Evolutionary conservation across 345 rosid genomes (phyloP).

Genomic region (Salix caprea): DNA sequence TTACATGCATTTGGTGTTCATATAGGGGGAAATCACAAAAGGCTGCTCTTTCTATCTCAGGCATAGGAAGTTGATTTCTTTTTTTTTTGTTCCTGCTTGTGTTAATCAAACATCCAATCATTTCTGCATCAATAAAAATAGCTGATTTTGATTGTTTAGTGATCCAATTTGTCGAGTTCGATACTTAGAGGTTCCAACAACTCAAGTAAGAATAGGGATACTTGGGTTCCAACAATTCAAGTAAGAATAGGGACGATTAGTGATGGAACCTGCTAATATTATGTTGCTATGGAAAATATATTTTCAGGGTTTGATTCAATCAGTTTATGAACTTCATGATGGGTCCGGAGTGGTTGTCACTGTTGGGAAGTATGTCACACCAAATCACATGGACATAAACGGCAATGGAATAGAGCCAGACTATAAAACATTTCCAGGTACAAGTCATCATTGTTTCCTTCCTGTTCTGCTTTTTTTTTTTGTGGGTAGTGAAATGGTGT

Average conservation of each 20-base stretch:
- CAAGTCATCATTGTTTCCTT: background rate
- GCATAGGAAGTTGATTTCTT: background rate
- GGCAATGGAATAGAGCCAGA: conserved; percentile 93
- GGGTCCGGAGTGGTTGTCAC: conserved; percentile 91
- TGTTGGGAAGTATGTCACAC: conserved; percentile 83
- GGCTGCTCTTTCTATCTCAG: background rate
- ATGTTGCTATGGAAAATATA: background rate
- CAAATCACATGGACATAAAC: conserved; percentile 82
- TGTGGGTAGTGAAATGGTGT: background rate
- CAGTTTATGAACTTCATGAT: conserved; percentile 83
- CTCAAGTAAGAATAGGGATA: background rate
- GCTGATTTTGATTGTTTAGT: background rate
- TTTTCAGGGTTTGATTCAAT: conserved; percentile 81
- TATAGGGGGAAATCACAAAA: background rate
- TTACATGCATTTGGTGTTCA: background rate
- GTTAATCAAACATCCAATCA: background rate
- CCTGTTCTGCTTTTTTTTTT: background rate
- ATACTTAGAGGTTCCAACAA: background rate
- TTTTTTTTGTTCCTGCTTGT: background rate
- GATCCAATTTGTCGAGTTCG: background rate
- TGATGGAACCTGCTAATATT: background rate
- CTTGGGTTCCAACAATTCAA: too few relatives aligned
- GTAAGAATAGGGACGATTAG: background rate
- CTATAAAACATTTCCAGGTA: conserved; percentile 66
- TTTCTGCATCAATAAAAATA: background rate